Base-by-base conservation (phyloP, 2,329 filamentous ascomycete genomes). In the Paraconiothyrium brasiliense region DNA sequence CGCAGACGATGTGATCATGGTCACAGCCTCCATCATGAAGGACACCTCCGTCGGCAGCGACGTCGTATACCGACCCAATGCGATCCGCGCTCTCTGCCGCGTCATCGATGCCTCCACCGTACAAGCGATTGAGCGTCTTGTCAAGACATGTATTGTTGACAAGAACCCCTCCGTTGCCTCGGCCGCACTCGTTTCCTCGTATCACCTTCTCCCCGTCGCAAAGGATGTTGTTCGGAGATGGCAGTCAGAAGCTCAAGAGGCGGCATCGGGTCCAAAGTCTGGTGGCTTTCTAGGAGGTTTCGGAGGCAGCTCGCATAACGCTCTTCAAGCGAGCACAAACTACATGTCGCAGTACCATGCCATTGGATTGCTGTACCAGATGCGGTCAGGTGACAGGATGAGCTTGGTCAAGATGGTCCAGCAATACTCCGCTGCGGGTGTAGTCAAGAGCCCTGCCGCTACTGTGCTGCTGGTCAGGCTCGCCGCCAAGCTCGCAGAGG, bases 381-480 rank as follows among this genome's bases (percentile, higher is more conserved):
- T 98, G 93, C 91, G 95, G 75, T 91, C 91, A 73, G 94, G 97
- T 79, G 95, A 99, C 80, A 89, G 95, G 73, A 99, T 99, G 95
- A 94, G 95, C 24, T 83, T 99, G 71, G 94, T 98, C 63, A 99
- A 99, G 87, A 98, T 99, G 95, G 94, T 99, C n/a, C 95, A 99
- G 83, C 95, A 99, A 80, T 98, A 97, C 78, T 93, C 93, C 56
- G 90, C 90, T 57, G 88, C 93, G 16, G 95, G 95, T 61, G 93
- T 93, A 11, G 90, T 98, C 65, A 98, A 97, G 88, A 97, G 92
- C 80, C 93, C 95, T 22, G 92, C 94, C 62, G 95, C 94, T 37
- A 90, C 94, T 61, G 89, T 99, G 54, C 90, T 99, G 87, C 86
- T 99, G 32, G 95, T 99, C 58, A 88, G 95, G 70, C 83, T 99